Evolutionary conservation across 345 rosid species (phyloP).

Genomic region (Eucalyptus grandis): DNA sequence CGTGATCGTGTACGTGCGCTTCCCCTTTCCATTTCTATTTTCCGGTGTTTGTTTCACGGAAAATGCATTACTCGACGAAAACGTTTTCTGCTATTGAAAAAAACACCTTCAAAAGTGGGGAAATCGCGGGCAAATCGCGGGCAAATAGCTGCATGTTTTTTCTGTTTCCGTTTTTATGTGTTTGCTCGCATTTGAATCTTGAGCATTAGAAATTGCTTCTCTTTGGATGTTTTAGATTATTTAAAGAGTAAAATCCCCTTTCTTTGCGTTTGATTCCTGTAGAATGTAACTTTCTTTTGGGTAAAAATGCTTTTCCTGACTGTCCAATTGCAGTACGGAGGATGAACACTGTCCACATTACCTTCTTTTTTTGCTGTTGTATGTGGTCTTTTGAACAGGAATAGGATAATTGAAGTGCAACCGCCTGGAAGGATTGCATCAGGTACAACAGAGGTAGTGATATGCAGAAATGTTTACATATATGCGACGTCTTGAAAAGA

Average conservation of each 20-base stretch:
- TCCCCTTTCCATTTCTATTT: neutral
- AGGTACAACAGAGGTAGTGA: constrained; percentile 79
- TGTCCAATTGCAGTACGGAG: neutral
- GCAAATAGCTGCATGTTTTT: neutral
- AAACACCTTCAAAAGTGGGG: rapidly evolving
- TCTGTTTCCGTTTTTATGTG: neutral
- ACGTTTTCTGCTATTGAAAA: too few relatives aligned
- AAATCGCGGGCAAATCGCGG: neutral
- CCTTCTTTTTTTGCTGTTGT: neutral
- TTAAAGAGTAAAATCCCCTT: neutral
- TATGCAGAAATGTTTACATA: neutral
- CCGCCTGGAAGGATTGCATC: constrained; percentile 63
- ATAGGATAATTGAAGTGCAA: constrained; percentile 42
- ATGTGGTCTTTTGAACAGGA: constrained; percentile 17
- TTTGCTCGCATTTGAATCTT: neutral
- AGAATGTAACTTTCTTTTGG: neutral
- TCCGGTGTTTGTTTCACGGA: rapidly evolving
- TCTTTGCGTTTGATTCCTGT: neutral
- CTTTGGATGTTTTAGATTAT: neutral
- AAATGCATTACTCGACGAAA: rapidly evolving
- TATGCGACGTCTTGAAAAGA: neutral
- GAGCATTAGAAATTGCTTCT: neutral
- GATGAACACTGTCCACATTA: neutral
- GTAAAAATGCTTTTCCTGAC: neutral
- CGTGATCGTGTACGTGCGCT: constrained; percentile 32